Evolutionary conservation across 352 stramenopile species (phyloP).

Genomic region (Pythium periplocum): DNA sequence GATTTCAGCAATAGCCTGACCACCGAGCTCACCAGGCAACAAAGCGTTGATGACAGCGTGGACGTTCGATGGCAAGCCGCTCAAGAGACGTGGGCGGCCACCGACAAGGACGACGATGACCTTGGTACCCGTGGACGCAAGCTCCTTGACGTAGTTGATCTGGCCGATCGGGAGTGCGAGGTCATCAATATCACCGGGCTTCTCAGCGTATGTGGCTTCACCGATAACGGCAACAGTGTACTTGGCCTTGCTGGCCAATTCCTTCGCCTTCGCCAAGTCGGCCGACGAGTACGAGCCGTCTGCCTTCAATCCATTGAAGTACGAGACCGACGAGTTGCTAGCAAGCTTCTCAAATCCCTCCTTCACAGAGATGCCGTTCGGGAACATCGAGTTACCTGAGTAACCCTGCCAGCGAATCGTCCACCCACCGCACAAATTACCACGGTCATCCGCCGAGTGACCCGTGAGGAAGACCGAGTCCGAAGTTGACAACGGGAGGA

Average conservation of each 20-base stretch:
- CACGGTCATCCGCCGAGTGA: slow-evolving; percentile 46
- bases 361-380: slow-evolving; percentile 58
- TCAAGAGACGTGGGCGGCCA: slow-evolving; percentile 70
- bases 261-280: slow-evolving; percentile 9
- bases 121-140: slow-evolving; percentile 57
- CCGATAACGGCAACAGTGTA: slow-evolving; percentile 76
- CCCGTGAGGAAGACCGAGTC: slow-evolving; percentile 54
- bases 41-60: slow-evolving; percentile 79
- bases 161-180: slow-evolving; percentile 59
- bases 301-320: slow-evolving; percentile 12
- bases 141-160: slow-evolving; percentile 55
- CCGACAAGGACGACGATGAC: slow-evolving; percentile 78
- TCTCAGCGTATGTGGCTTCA: slow-evolving; percentile 74
- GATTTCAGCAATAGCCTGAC: slow-evolving; percentile 76
- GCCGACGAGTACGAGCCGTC: slow-evolving; percentile 11
- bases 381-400: slow-evolving; percentile 53
- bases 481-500: slow-evolving; percentile 35
- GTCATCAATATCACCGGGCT: slow-evolving; percentile 80
- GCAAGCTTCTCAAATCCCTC: slow-evolving; percentile 40
- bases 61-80: slow-evolving; percentile 42
- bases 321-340: slow-evolving; percentile 18
- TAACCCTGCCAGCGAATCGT: slow-evolving; percentile 82
- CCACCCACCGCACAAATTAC: slow-evolving; percentile 70
- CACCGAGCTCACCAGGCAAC: slow-evolving; percentile 68
- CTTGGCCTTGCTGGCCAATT: slow-evolving; percentile 9